Evolutionary conservation across 2,329 filamentous ascomycete species (phyloP).

Genomic region (Claviceps arundinis): DNA sequence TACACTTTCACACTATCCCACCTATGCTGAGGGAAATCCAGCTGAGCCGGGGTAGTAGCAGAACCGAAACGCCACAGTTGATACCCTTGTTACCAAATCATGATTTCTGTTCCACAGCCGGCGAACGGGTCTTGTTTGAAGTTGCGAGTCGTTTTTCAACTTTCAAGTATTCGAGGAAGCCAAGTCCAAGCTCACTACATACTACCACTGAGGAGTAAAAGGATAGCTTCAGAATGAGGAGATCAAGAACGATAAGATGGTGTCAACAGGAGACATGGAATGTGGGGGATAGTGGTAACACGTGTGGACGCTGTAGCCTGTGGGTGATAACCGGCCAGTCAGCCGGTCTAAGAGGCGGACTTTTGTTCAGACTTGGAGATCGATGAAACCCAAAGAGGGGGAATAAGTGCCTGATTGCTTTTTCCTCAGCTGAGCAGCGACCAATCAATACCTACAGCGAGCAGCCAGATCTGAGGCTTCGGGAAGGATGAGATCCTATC

Average conservation of each 20-base stretch:
- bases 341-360: too few species aligned
- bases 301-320: background rate
- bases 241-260: background rate
- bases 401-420: too few species aligned
- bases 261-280: background rate
- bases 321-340: background rate
- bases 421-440: too few species aligned
- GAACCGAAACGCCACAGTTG: background rate
- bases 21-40: background rate
- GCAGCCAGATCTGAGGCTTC: background rate
- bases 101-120: background rate
- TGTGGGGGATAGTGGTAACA: conserved; percentile 1
- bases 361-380: too few species aligned
- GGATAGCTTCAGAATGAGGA: background rate
- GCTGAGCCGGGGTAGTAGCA: background rate
- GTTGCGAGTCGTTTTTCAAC: background rate
- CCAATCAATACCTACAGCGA: background rate
- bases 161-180: too few species aligned
- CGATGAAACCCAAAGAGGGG: too few species aligned
- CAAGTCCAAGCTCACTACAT: too few species aligned
- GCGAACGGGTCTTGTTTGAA: background rate
- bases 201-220: background rate
- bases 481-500: background rate
- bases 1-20: background rate
- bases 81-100: background rate